Percentiles rank a stretch among this genome's conserved stretches.
phyloP scores from a whole-genome alignment of 2,329 filamentous ascomycete species.

The Aspergillus candidus region DNA sequence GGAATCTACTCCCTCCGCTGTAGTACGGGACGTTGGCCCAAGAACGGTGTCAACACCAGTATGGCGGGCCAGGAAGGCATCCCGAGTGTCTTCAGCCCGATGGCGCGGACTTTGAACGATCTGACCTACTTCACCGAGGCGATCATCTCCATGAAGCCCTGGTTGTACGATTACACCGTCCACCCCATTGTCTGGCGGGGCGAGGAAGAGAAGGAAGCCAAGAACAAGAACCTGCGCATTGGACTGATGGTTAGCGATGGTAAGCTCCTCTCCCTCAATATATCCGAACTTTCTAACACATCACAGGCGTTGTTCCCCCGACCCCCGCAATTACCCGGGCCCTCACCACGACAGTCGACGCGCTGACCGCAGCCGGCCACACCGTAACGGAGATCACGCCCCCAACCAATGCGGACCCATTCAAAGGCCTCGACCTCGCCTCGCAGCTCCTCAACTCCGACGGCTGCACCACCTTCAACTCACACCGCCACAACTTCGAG shows the following conservation, averaged over 20 bases:
- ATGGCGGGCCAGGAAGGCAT: conserved; percentile 93
- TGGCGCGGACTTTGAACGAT: conserved; percentile 80
- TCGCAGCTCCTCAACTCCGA: conserved; percentile 79
- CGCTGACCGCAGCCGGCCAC: conserved; percentile 67
- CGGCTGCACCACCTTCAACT: conserved; percentile 72
- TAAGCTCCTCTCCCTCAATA: conserved; percentile 13
- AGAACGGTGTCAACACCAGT: conserved; percentile 72
- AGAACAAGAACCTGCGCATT: conserved; percentile 60
- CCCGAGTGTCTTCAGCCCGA: conserved; percentile 82
- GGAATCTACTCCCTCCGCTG: conserved; percentile 84
- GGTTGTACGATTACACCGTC: conserved; percentile 80
- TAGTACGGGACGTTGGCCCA: conserved; percentile 85
- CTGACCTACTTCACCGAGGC: conserved; percentile 76
- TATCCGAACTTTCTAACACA: conserved; percentile 9
- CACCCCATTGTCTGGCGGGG: conserved; percentile 77
- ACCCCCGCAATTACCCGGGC: conserved; percentile 77
- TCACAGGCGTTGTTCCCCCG: conserved; percentile 67
- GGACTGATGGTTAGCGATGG: conserved; percentile 73
- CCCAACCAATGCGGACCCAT: conserved; percentile 68
- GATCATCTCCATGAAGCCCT: conserved; percentile 74
- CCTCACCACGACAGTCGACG: conserved; percentile 62
- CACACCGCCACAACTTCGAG: conserved; percentile 70
- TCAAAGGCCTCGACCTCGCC: conserved; percentile 69
- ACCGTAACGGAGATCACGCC: conserved; percentile 62
- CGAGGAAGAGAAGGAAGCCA: conserved; percentile 54